Percentiles rank a stretch among this genome's conserved stretches.
These are phyloP conservation scores for Mycena indigotica DNA, from an alignment of 768 basidiomycete species.

Conservation along the genomic window DNA sequence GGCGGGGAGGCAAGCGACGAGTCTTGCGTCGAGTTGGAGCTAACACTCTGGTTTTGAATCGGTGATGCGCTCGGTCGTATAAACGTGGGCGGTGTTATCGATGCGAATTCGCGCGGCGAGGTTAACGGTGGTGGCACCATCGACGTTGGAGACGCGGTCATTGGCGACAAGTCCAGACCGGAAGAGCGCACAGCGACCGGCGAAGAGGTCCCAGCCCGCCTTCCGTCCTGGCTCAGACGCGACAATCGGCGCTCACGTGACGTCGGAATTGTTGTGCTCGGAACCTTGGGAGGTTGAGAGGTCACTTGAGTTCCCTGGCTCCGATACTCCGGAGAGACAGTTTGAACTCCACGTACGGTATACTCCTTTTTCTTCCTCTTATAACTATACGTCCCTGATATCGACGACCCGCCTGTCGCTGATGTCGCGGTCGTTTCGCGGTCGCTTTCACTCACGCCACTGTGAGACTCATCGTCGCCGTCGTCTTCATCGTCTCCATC, in stretches of 20 bases:
- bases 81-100: slow-evolving; percentile 21
- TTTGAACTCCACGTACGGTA: slow-evolving; percentile 71
- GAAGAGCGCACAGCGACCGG: slow-evolving; percentile 17
- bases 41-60: slow-evolving; percentile 22
- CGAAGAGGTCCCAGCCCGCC: slow-evolving; percentile 13
- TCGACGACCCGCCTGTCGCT: slow-evolving; percentile 36
- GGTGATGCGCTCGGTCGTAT: slow-evolving; percentile 17
- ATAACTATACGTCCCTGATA: slow-evolving; percentile 36
- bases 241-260: slow-evolving; percentile 26
- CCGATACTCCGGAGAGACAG: slow-evolving; percentile 53
- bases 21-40: slow-evolving; percentile 51
- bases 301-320: slow-evolving; percentile 64
- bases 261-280: too few relatives aligned
- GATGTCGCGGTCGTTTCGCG: slow-evolving; percentile 39
- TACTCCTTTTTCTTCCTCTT: slow-evolving; percentile 58
- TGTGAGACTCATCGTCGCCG: slow-evolving; percentile 51
- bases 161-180: slow-evolving; percentile 21
- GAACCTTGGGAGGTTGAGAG: slow-evolving; percentile 29
- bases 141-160: slow-evolving; percentile 24
- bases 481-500: slow-evolving; percentile 86
- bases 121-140: slow-evolving; percentile 14
- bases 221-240: slow-evolving; percentile 9
- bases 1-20: slow-evolving; percentile 52
- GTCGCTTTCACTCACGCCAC: slow-evolving; percentile 27
- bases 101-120: slow-evolving; percentile 29